Evolutionary conservation across 164 flowering plant species (phyloP), one percentile per base, ranked within the genome.

Genomic region (Vitis amurensis): DNA sequence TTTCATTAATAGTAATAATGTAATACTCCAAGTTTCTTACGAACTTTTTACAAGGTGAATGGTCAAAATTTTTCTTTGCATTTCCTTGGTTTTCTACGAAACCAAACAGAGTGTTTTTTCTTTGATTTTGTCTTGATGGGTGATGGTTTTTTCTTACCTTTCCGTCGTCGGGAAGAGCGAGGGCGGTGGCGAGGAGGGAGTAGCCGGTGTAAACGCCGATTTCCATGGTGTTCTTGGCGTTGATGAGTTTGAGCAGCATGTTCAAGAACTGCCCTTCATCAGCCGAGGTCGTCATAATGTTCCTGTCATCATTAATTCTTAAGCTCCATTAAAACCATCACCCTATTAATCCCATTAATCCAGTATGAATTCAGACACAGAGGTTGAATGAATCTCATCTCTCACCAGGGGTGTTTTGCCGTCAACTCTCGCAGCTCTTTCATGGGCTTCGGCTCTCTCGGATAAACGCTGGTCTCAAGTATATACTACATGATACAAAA

Each of bases 161-260:
- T 71, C 89, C 91, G 58, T 87, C 91, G 0, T 87, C 85, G 15
- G 89, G 89, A 65, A 87, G 77, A 50, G 89, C 82, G 49, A 85
- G 86, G 52, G 89, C 91, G 0, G 91, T 87, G 73, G 85, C 83
- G 27, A 87, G 81, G 49, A 87, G 86, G 15, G 91, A 87, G 74
- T 85, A 87, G 60, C 89, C 88, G 27, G 89, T 87, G 83, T 74
- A 87, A 48, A 84, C 91, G 11, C 89, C 89, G 44, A 87, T 81
- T 70, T 87, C 91, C 84, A 87, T 87, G 17, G 91, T 87, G 78
- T 87, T 87, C 74, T 85, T 87, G 67, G 87, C 88, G 59, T 87
- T 87, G 68, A 85, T 78, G 47, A 82, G 82, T 79, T 82, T 84
- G 11, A 85, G 63, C 11, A 87, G 79, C 83, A 87, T 74, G 78